Percentiles rank a stretch among this genome's conserved stretches.
phyloP scores from a whole-genome alignment of 225 moss, liverwort and hornwort species.

The Marchantia polymorpha region DNA sequence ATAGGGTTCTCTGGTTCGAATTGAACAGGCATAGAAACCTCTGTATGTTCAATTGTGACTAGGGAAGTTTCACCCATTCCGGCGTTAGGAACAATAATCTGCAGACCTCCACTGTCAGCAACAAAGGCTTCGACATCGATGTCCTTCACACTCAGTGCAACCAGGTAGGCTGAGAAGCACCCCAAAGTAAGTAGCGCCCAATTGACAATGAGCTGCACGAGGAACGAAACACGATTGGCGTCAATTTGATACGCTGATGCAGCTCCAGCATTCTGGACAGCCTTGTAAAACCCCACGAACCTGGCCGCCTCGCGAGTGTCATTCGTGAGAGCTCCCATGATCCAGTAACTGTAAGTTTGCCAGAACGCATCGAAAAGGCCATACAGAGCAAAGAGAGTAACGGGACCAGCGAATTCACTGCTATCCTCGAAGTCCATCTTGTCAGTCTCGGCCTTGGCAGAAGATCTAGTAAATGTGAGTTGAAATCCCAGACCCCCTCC shows the following conservation, averaged over 20 bases:
- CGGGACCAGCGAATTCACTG: conserved; percentile 48
- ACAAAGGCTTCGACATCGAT: no score
- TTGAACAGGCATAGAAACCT: no score
- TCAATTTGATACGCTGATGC: conserved; percentile 64
- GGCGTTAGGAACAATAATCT: no score
- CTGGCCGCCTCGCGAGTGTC: conserved; percentile 37
- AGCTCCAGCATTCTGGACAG: conserved; percentile 58
- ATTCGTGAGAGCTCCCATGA: conserved; percentile 51
- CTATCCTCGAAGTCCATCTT: conserved; percentile 40
- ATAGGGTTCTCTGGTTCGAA: no score
- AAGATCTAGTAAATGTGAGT: conserved; percentile 32
- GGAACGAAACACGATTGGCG: conserved; percentile 42
- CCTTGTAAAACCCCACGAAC: conserved; percentile 64
- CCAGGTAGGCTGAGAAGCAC: not conserved
- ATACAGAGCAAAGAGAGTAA: conserved; percentile 40
- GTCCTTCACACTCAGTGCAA: not conserved
- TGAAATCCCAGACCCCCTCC: conserved; percentile 57
- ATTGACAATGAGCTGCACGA: conserved; percentile 42
- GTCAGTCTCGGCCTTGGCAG: conserved; percentile 23
- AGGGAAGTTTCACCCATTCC: no score
- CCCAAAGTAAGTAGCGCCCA: conserved; percentile 32
- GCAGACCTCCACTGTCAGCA: no score
- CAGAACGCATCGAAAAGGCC: conserved; percentile 60
- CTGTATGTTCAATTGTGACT: no score
- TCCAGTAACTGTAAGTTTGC: conserved; percentile 71